These are phyloP conservation scores for Aspergillus ostianus DNA, from an alignment of 495 filamentous ascomycete genomes.

Conservation along the genomic window DNA sequence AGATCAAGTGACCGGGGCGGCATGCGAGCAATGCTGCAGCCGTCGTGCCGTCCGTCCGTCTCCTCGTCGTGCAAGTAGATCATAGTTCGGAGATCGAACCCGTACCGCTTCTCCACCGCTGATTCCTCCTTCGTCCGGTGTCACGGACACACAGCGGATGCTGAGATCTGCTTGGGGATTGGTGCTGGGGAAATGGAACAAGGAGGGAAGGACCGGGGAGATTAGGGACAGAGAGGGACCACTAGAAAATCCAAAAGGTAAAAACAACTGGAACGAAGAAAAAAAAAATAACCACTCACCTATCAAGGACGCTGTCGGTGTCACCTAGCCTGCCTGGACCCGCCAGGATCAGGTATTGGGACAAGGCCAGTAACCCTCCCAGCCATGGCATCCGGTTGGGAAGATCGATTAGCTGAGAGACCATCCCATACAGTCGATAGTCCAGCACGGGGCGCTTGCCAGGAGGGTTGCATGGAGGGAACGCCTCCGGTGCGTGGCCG, in stretches of 20 bases:
- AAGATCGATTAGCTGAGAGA: slow-evolving; percentile 66
- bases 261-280: slow-evolving; percentile 22
- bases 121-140: slow-evolving; percentile 13
- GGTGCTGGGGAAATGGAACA: neutral
- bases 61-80: slow-evolving; percentile 32
- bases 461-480: slow-evolving; percentile 48
- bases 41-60: slow-evolving; percentile 19
- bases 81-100: slow-evolving; percentile 37
- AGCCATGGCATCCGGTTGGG: slow-evolving; percentile 85
- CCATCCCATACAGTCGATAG: slow-evolving; percentile 70
- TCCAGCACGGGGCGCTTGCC: slow-evolving; percentile 66
- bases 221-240: slow-evolving; percentile 24
- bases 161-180: too few relatives aligned
- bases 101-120: slow-evolving; percentile 35
- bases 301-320: slow-evolving; percentile 78
- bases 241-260: slow-evolving; percentile 16
- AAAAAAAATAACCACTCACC: slow-evolving; percentile 60
- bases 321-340: slow-evolving; percentile 73
- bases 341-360: slow-evolving; percentile 66
- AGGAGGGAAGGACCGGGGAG: slow-evolving; percentile 8
- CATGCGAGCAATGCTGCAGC: slow-evolving; percentile 56
- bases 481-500: slow-evolving; percentile 26
- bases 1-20: slow-evolving; percentile 67
- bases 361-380: slow-evolving; percentile 63
- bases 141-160: slow-evolving; percentile 15